phyloP scores from a whole-genome alignment of 805 yeast genomes.

The Wickerhamomyces rabaulensis region DNA sequence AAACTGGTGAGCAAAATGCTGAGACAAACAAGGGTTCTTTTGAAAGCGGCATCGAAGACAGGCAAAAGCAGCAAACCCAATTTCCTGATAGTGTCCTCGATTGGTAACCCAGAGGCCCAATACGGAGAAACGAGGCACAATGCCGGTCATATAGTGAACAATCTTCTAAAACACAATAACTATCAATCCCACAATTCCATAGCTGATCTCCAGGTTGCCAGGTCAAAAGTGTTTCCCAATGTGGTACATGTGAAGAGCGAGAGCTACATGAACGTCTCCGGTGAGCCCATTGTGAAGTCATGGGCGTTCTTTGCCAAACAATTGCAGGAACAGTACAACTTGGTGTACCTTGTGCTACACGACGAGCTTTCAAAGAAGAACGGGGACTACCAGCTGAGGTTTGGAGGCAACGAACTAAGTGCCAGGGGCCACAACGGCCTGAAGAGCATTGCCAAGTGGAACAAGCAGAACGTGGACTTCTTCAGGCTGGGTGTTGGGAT shows the following conservation, averaged over 20 bases:
- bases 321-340: slow-evolving; percentile 23
- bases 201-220: slow-evolving; percentile 1
- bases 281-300: slow-evolving; percentile 45
- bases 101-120: slow-evolving; percentile 74
- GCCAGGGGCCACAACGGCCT: slow-evolving; percentile 86
- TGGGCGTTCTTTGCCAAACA: slow-evolving; percentile 35
- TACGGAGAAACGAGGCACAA: slow-evolving; percentile 68
- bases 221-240: slow-evolving; percentile 15
- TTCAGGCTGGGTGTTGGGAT: slow-evolving; percentile 74
- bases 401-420: slow-evolving; percentile 43
- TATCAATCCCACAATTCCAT: slow-evolving; percentile 3
- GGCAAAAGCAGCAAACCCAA: slow-evolving; percentile 13
- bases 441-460: slow-evolving; percentile 41
- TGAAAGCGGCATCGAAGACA: background rate
- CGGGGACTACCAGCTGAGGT: slow-evolving; percentile 63
- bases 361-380: slow-evolving; percentile 69
- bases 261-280: slow-evolving; percentile 68
- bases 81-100: slow-evolving; percentile 37
- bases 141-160: slow-evolving; percentile 60
- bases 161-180: slow-evolving; percentile 22
- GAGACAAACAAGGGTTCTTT: background rate
- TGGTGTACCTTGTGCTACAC: slow-evolving; percentile 56
- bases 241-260: slow-evolving; percentile 46
- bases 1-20: background rate
- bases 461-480: slow-evolving; percentile 28